Evolutionary conservation across 441 rosid genomes (phyloP).

Genomic region (Geranium incanum): DNA sequence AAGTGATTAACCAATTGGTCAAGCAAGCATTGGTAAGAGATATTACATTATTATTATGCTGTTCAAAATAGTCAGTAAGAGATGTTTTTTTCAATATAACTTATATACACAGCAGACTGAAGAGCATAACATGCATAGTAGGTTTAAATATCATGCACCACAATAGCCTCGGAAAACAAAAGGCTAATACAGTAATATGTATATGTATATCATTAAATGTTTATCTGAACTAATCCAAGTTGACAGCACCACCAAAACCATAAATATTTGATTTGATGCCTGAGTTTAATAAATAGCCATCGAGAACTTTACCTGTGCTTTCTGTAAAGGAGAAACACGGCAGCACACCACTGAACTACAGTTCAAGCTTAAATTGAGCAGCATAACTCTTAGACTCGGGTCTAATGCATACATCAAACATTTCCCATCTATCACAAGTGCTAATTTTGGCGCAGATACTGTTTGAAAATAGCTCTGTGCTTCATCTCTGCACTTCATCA

Average conservation of each 20-base stretch:
- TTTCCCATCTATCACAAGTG: constrained; percentile 93
- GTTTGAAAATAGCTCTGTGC: constrained; percentile 52
- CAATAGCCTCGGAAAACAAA: background rate
- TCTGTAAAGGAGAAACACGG: constrained; percentile 97
- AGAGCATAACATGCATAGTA: background rate
- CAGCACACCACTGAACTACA: constrained; percentile 97
- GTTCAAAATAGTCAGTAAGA: no score
- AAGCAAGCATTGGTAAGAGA: no score
- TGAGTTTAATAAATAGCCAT: background rate
- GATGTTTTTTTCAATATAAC: no score
- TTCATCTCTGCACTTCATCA: constrained; percentile 76
- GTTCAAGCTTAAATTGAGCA: constrained; percentile 91
- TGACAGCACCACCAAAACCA: background rate
- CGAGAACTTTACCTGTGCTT: constrained; percentile 73
- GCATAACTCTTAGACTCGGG: constrained; percentile 71
- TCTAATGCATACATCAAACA: constrained; percentile 97
- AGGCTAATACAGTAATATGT: background rate
- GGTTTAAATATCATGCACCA: background rate
- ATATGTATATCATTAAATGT: background rate
- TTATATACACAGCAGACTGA: background rate
- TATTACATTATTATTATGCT: no score
- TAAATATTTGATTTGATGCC: background rate
- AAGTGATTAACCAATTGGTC: no score
- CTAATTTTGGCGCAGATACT: constrained; percentile 68
- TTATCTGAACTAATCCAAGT: background rate